Conservation (phyloP, 768 basidiomycete species). For the Pulveroboletus frians region DNA sequence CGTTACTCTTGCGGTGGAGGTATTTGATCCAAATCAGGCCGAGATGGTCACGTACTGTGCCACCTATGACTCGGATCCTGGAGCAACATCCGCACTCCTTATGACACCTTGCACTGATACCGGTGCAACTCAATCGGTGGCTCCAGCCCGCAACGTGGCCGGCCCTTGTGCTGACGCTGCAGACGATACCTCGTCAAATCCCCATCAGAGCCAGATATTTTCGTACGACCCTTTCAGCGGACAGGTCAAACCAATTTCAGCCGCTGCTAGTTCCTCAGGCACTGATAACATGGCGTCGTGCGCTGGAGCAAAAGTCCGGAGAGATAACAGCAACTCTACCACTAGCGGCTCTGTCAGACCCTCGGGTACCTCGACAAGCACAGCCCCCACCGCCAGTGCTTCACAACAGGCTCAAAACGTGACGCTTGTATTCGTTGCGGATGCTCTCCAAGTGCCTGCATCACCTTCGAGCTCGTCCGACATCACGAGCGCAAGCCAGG, state of each 20-base stretch:
- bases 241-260: slow-evolving; percentile 51
- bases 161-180: slow-evolving; percentile 11
- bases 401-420: slow-evolving; percentile 34
- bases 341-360: slow-evolving; percentile 6
- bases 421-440: slow-evolving; percentile 49
- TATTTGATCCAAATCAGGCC: slow-evolving; percentile 37
- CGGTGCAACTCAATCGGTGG: slow-evolving; percentile 26
- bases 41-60: slow-evolving; percentile 46
- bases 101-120: slow-evolving; percentile 45
- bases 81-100: slow-evolving; percentile 44
- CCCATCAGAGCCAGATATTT: slow-evolving; percentile 54
- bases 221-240: slow-evolving; percentile 46
- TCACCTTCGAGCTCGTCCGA: not conserved
- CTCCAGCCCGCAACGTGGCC: not conserved
- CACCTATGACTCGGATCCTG: slow-evolving; percentile 54
- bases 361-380: slow-evolving; percentile 17
- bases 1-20: slow-evolving; percentile 42
- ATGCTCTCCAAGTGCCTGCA: slow-evolving; percentile 27
- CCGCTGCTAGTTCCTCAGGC: slow-evolving; percentile 26
- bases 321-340: slow-evolving; percentile 8
- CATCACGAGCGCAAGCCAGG: not conserved
- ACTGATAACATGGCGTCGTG: not conserved
- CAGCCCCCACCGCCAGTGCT: slow-evolving; percentile 6
- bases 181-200: slow-evolving; percentile 2
- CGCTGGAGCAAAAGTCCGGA: slow-evolving; percentile 9